Base-by-base conservation (phyloP, 805 yeast species). In the Hanseniaspora pseudoguilliermondii region DNA sequence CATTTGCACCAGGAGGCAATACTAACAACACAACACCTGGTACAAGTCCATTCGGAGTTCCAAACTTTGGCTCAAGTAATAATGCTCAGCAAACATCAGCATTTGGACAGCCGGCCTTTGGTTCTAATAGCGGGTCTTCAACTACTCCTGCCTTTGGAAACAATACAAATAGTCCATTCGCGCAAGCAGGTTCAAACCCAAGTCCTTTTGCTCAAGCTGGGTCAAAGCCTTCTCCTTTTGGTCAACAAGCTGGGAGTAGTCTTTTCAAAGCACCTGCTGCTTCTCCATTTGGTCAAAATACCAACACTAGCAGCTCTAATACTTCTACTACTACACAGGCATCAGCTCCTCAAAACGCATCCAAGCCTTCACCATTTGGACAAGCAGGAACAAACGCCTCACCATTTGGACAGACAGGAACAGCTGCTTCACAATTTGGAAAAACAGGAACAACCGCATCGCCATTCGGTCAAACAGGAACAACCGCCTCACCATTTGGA, bases 101-200 rank as follows among this genome's bases (percentile, higher is more conserved):
- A 7, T 62, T 61, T 56, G 68, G 66, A 5, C 59, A 60, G 21
- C 62, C 63, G 5, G 58, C 66, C n/a, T 65, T 63, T 49, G 65
- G 62, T 1, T 53, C 58, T 20, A 39, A 49, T 11, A 16, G 38
- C 43, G 34, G 44, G n/a, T 20, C 41, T 13, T 16, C 39, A 5
- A 23, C 23, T 21, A n/a, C 39, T 7, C 47, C 54, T 10, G 35
- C 35, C 9, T 49, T 49, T 27, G 47, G 47, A 27, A 44, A 29
- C 36, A 29, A 4, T 29, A 5, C 47, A 44, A 13, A 38, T 6
- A 29, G 23, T 44, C 47, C 47, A 9, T 49, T 49, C 39, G 47
- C 47, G 21, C 53, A 39, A 27, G n/a, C 32, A 29, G 32, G 32
- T 16, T 2, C 46, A 8, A 39, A 32, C 3, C 11, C 51, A 27